Evolutionary conservation across 768 basidiomycete genomes (phyloP).

Genomic region (Russula compacta): DNA sequence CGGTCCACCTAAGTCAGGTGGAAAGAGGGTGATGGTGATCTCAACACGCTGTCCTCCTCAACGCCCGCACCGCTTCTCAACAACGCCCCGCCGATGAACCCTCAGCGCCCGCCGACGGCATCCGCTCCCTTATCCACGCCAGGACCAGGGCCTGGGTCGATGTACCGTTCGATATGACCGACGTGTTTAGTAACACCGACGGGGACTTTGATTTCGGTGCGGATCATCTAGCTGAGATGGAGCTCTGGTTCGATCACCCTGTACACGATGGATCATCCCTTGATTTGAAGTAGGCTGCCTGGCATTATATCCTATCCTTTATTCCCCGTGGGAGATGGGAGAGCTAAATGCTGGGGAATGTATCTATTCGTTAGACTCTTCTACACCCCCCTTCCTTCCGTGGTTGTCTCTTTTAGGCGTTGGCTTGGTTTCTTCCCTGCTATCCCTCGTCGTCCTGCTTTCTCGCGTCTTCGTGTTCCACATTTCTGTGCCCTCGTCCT

Average conservation of each 20-base stretch:
- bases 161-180: constrained; percentile 9
- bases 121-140: not conserved
- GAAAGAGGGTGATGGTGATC: constrained; percentile 15
- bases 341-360: not conserved
- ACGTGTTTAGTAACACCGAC: not conserved
- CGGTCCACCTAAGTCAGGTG: constrained; percentile 13
- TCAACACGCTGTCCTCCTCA: constrained; percentile 1
- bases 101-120: constrained; percentile 15
- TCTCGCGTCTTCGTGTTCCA: not conserved
- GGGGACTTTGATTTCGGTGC: constrained; percentile 11
- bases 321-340: not conserved
- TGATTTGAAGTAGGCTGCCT: constrained; percentile 1
- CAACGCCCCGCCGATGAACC: not conserved
- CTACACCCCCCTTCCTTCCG: not conserved
- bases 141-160: not conserved
- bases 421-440: not conserved
- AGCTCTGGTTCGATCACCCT: constrained; percentile 4
- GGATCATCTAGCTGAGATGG: not conserved
- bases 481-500: not conserved
- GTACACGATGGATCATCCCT: not conserved
- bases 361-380: not conserved
- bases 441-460: not conserved
- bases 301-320: not conserved
- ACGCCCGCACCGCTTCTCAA: constrained; percentile 16
- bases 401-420: not conserved